A percentile compares a stretch with the other conserved stretches of the same genome.
These are phyloP conservation scores for Fraxinus anomala DNA, from an alignment of 257 asterid genomes.

Conservation along the genomic window DNA sequence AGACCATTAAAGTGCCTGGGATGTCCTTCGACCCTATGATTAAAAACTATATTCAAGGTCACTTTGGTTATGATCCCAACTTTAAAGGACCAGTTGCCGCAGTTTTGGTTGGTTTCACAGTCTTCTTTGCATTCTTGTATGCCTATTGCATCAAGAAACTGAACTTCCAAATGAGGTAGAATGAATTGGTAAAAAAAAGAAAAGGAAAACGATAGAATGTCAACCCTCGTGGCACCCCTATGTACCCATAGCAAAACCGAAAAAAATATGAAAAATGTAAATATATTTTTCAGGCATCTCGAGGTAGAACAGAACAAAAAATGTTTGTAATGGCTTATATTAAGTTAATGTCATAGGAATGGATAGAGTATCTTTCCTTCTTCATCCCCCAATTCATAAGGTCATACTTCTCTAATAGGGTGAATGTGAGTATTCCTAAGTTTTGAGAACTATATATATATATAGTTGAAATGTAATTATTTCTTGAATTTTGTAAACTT, in stretches of 20 bases:
- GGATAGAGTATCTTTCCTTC: not conserved
- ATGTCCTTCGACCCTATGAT: constrained; percentile 26
- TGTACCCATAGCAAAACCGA: too few relatives aligned
- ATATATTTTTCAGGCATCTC: not conserved
- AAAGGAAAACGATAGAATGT: too few relatives aligned
- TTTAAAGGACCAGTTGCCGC: constrained; percentile 57
- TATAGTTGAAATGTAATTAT: not conserved
- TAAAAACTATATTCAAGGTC: constrained; percentile 37
- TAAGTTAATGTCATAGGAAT: not conserved
- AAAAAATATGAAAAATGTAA: not conserved
- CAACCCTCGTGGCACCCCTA: too few relatives aligned
- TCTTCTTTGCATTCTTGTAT: constrained; percentile 61
- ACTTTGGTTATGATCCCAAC: constrained; percentile 49
- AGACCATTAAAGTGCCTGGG: constrained; percentile 36
- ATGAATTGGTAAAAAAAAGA: not conserved
- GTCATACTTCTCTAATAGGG: not conserved
- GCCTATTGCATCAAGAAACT: constrained; percentile 54
- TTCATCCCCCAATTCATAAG: not conserved
- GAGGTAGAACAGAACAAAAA: not conserved
- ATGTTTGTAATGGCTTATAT: not conserved
- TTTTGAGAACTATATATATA: not conserved
- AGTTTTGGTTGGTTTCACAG: constrained; percentile 49
- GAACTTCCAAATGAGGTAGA: constrained; percentile 59
- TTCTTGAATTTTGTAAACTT: not conserved
- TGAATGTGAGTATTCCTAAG: not conserved